These are phyloP conservation scores for Lasiosphaeria hispida DNA, from an alignment of 495 filamentous ascomycete genomes.

Conservation along the genomic window DNA sequence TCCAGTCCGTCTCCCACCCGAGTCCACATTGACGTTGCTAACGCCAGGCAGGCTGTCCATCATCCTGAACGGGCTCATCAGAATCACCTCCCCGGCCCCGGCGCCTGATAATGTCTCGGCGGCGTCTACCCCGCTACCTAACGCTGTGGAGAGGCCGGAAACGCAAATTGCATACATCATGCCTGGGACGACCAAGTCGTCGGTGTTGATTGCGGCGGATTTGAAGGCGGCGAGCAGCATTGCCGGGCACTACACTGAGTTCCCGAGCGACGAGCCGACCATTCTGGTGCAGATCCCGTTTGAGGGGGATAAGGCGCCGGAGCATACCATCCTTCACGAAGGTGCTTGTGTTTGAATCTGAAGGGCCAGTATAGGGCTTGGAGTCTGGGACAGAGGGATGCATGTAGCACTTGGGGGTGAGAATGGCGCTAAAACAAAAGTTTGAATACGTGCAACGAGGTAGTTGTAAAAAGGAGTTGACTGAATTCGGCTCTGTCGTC, in stretches of 20 bases:
- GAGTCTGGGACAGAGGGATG: too few relatives aligned
- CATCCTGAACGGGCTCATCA: conserved; percentile 29
- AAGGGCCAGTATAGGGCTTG: too few relatives aligned
- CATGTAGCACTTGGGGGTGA: too few relatives aligned
- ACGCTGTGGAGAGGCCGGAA: conserved; percentile 6
- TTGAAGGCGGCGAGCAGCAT: conserved; percentile 25
- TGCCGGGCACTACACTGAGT: conserved; percentile 30
- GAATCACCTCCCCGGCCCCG: conserved; percentile 28
- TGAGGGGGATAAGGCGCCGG: conserved; percentile 19
- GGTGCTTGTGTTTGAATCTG: conserved; percentile 18
- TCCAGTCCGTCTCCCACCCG: conserved; percentile 18
- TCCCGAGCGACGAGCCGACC: conserved; percentile 30
- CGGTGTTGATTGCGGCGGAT: conserved; percentile 29
- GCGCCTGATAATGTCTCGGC: conserved; percentile 8
- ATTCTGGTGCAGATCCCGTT: conserved; percentile 30
- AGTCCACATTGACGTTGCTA: neutral
- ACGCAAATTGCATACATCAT: conserved; percentile 25
- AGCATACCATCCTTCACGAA: conserved; percentile 23
- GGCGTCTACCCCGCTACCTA: neutral
- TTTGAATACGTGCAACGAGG: too few relatives aligned
- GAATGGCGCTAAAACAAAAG: too few relatives aligned
- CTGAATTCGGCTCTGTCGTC: too few relatives aligned
- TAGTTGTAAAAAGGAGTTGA: too few relatives aligned
- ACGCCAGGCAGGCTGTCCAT: conserved; percentile 17
- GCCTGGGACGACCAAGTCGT: conserved; percentile 25